Base-by-base conservation (phyloP, 176 grass and related monocot genomes). In the Oryza officinalis region DNA sequence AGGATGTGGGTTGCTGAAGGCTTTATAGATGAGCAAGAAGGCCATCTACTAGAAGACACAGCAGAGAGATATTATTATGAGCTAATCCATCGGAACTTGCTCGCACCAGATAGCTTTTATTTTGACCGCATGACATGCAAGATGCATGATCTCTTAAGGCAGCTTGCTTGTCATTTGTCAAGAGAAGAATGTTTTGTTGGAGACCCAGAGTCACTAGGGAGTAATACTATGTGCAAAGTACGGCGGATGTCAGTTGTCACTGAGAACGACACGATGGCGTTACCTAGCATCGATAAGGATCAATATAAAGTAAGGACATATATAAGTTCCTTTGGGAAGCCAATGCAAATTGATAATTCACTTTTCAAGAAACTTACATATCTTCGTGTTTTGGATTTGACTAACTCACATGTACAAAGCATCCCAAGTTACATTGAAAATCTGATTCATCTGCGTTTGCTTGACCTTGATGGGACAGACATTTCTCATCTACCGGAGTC, bases 1-100 rank as follows among this genome's bases (percentile, higher is more conserved):
- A 63, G 28, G n/a, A 8, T 37, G 13, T 94, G 89, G 87, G 31
- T 89, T 12, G 89, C 84, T 26, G 90, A 88, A 83, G 87, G 87
- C 0, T 83, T 94, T 26, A 13, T 90, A 17, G 5, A 67, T 4
- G 31, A 73, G 44, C 9, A 71, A 12, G 25, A 41, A 37, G 66
- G 31, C 0, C 14, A 22, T 68, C 25, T 77, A 3, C 45, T 90
- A 15, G 92, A 92, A 75, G 87, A 94, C 2, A 70, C 65, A 52
- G 89, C 68, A 5, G 78, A 90, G 27, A 68, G 83, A 2, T 92
- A 86, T 1, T 92, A 92, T 20, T 27, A 37, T 5, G 82, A 90
- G n/a, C 8, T 95, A 4, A 79, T 90, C 14, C 5, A n/a, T 4
- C 28, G 85, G 41, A 83, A 89, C 18, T 75, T 95, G 1, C 50